These are phyloP conservation scores for Fusarium napiforme DNA, from an alignment of 2,329 filamentous ascomycete species.

Conservation along the genomic window DNA sequence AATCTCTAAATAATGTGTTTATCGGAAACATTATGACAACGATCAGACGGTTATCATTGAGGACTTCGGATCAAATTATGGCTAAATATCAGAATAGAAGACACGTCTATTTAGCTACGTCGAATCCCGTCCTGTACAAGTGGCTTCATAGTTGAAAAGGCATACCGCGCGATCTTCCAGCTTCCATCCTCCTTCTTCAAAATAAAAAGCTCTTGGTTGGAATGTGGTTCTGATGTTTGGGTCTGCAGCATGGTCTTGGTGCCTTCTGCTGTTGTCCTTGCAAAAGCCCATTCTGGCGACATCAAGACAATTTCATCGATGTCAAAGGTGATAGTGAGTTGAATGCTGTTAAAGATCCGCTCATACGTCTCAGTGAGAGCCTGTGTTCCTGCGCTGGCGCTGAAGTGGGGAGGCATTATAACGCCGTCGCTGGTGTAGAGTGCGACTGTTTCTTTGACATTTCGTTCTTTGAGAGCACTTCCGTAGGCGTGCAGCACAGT, in stretches of 20 bases:
- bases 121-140: background rate
- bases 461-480: background rate
- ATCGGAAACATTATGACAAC: background rate
- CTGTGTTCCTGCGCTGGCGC: background rate
- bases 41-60: background rate
- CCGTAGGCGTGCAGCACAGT: background rate
- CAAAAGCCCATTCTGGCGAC: background rate
- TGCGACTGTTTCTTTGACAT: background rate
- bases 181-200: rapidly evolving
- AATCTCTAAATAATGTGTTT: background rate
- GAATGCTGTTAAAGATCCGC: background rate
- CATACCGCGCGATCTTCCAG: background rate
- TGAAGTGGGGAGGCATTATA: background rate
- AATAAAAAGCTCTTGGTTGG: background rate
- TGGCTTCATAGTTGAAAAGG: background rate
- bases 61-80: background rate
- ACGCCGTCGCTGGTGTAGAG: background rate
- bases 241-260: background rate
- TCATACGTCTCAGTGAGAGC: rapidly evolving
- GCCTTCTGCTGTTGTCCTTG: background rate
- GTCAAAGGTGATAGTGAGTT: rapidly evolving
- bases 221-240: background rate
- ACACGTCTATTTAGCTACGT: background rate
- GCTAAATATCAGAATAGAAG: rapidly evolving
- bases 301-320: background rate